Evolutionary conservation across 352 stramenopile species (phyloP), one percentile per base, ranked within the genome.

Genomic region (Phytophthora parvispora): DNA sequence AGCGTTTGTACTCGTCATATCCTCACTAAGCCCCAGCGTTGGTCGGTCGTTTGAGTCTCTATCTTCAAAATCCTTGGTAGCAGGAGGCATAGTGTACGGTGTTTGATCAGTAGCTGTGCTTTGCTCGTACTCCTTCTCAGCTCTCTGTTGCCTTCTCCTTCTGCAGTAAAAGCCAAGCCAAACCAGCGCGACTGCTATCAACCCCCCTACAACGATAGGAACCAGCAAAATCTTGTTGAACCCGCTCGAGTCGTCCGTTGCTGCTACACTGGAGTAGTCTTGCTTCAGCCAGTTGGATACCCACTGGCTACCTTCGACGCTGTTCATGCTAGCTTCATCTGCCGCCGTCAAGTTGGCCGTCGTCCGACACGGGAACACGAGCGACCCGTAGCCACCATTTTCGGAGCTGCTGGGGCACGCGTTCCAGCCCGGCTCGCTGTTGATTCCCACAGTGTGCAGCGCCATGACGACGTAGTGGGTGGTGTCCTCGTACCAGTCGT

Each of bases 281-380:
- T 64, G 27, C 13, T 67, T 18, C 28, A 84, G 53, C 76, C 76
- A 84, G 7, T 67, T 56, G 0, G 38, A 43, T 8, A 84, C 76
- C 70, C 65, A 78, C 1, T 32, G 4, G 13, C 47, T 65, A 3
- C 47, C 54, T 31, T 38, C 52, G 13, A 70, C 59, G 2, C 20
- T 38, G 16, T 42, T 52, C 49, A 54, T 72, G 3, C 54, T 50
- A 13, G 60, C 56, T 31, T 71, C 38, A 4, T 64, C 68, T 16
- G 43, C 32, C 6, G 43, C 54, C 2, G 69, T 66, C 4, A 68
- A 20, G n/a, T 61, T 67, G 9, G 57, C 28, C 2, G 51, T 70
- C 18, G 53, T 60, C n/a, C 74, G 67, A 18, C 78, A 86, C 5
- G 75, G 75, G 15, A 86, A 71, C 22, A 78, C 64, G 15, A 81